phyloP scores from a whole-genome alignment of 192 early-diverging fungal genomes.

The Coemansia sp. region DNA sequence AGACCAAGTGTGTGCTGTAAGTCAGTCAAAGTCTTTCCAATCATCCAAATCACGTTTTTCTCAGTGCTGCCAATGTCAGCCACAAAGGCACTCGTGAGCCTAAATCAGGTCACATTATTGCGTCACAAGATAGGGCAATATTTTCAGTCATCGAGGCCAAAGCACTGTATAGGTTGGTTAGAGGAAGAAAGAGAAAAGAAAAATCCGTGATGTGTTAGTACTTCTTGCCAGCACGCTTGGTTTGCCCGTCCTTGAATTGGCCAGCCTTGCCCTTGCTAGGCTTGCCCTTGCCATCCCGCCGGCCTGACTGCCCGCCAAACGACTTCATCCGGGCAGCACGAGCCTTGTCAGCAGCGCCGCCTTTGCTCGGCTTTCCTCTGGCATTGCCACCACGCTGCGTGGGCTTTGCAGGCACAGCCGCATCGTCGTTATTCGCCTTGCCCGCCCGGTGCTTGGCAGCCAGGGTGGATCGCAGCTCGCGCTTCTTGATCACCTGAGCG shows the following conservation, averaged over 20 bases:
- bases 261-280: neutral
- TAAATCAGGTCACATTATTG: neutral
- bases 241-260: conserved; percentile 1
- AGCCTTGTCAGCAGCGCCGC: conserved; percentile 12
- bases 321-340: conserved; percentile 10
- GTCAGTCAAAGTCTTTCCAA: neutral
- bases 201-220: neutral
- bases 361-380: conserved; percentile 8
- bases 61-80: neutral
- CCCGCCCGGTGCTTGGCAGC: conserved; percentile 7
- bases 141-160: neutral
- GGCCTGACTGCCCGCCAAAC: conserved; percentile 7
- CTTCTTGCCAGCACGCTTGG: conserved; percentile 9
- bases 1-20: neutral
- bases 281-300: conserved; percentile 9
- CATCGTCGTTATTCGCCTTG: neutral
- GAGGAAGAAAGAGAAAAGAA: neutral
- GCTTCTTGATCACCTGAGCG: conserved; percentile 69
- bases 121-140: neutral
- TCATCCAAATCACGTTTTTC: neutral
- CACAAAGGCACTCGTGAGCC: neutral
- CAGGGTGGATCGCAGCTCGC: conserved; percentile 51
- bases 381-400: conserved; percentile 3
- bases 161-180: neutral
- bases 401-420: neutral